Evolutionary conservation across 768 basidiomycete species (phyloP).

Genomic region (Boletus fagicola): DNA sequence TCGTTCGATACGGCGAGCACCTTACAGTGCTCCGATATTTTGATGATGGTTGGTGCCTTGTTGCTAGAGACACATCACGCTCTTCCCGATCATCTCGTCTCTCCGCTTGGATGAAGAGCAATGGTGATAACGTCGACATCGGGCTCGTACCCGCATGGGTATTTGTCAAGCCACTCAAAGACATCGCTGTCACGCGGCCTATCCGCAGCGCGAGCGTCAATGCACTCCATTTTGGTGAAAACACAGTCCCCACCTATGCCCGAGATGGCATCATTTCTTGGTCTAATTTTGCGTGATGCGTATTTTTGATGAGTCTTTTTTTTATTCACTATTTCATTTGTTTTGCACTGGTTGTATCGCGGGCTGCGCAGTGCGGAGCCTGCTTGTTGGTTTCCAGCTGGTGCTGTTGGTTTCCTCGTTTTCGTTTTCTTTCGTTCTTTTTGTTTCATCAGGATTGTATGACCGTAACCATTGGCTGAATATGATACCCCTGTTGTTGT

Average conservation of each 20-base stretch:
- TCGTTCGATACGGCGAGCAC: constrained; percentile 51
- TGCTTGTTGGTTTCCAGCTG: neutral
- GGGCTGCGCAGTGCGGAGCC: neutral
- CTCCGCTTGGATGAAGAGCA: constrained; percentile 10
- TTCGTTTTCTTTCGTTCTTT: neutral
- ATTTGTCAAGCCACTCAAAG: constrained; percentile 63
- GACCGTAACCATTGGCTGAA: neutral
- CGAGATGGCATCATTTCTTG: constrained; percentile 62
- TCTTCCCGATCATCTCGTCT: constrained; percentile 41
- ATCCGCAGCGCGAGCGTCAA: constrained; percentile 51
- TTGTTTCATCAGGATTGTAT: neutral
- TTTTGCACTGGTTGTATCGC: neutral
- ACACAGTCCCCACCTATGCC: constrained; percentile 15
- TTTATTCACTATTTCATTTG: neutral
- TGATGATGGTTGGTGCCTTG: constrained; percentile 81
- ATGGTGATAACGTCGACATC: constrained; percentile 51
- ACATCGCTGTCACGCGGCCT: constrained; percentile 60
- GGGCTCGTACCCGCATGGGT: constrained; percentile 78
- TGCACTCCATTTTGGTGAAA: constrained; percentile 50
- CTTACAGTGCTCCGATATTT: constrained; percentile 63
- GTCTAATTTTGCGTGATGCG: constrained; percentile 33
- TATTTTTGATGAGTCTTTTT: neutral
- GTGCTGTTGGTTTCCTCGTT: neutral
- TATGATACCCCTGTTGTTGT: neutral
- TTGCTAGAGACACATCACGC: constrained; percentile 49